These are phyloP conservation scores for Sabuloglossum arenarium DNA, from an alignment of 495 filamentous ascomycete genomes.

Conservation along the genomic window DNA sequence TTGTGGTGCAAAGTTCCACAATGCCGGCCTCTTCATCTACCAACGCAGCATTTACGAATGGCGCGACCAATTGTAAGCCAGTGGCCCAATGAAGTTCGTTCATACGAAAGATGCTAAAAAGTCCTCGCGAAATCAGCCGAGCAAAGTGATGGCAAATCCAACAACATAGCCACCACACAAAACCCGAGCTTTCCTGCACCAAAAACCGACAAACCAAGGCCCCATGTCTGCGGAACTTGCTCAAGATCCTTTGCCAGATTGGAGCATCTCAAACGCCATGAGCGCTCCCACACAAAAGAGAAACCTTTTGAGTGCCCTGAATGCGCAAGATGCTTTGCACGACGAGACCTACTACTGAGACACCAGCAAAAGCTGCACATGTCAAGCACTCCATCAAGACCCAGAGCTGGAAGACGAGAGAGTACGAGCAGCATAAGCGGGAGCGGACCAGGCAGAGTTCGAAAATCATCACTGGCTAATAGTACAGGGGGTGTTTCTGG, in stretches of 20 bases:
- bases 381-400: slow-evolving; percentile 78
- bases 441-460: slow-evolving; percentile 38
- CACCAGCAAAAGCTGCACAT: slow-evolving; percentile 99
- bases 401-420: slow-evolving; percentile 59
- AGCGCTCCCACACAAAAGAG: slow-evolving; percentile 96
- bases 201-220: slow-evolving; percentile 93
- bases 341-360: slow-evolving; percentile 74
- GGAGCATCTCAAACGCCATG: slow-evolving; percentile 95
- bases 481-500: slow-evolving; percentile 23
- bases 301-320: slow-evolving; percentile 98
- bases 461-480: slow-evolving; percentile 73
- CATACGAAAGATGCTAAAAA: background rate
- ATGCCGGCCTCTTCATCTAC: slow-evolving; percentile 2
- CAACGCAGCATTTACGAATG: background rate
- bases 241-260: slow-evolving; percentile 81
- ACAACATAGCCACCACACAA: background rate
- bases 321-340: slow-evolving; percentile 85
- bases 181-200: background rate
- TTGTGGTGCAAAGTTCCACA: background rate
- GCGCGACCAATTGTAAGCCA: background rate
- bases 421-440: slow-evolving; percentile 41
- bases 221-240: slow-evolving; percentile 88
- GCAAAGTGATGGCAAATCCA: background rate
- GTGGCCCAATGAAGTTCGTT: background rate
- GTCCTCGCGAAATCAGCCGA: background rate